Percentiles rank a stretch among this genome's conserved stretches.
Evolutionary conservation across 2,329 filamentous ascomycete genomes (phyloP).

Genomic region (Mycogone perniciosa): DNA sequence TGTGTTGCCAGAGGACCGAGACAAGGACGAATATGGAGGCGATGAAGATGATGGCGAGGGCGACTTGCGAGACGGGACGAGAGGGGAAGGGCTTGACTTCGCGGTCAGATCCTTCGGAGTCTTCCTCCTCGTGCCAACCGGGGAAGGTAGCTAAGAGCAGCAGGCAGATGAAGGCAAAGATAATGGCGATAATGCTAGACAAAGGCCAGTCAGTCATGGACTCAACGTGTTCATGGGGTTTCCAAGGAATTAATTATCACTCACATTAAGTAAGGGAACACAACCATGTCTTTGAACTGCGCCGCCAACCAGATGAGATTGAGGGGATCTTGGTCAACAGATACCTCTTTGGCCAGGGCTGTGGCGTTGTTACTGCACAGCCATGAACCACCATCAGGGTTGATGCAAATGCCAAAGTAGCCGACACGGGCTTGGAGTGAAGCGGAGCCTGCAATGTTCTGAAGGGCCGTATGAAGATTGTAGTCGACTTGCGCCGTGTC

Average conservation of each 20-base stretch:
- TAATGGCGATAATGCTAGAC: slow-evolving; percentile 84
- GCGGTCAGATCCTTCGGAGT: slow-evolving; percentile 72
- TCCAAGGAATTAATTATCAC: slow-evolving; percentile 29
- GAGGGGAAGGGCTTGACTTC: slow-evolving; percentile 94
- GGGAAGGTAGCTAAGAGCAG: slow-evolving; percentile 94
- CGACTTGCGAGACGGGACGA: slow-evolving; percentile 84
- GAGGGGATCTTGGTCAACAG: slow-evolving; percentile 86
- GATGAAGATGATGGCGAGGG: slow-evolving; percentile 85
- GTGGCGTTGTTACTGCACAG: slow-evolving; percentile 97
- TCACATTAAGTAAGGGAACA: slow-evolving; percentile 94
- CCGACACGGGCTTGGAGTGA: slow-evolving; percentile 86
- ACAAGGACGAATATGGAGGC: slow-evolving; percentile 65
- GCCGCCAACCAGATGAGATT: slow-evolving; percentile 96
- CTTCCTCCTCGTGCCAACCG: slow-evolving; percentile 90
- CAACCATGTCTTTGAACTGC: slow-evolving; percentile 97
- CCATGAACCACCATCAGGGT: slow-evolving; percentile 82
- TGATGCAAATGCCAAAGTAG: slow-evolving; percentile 97
- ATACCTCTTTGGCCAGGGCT: slow-evolving; percentile 80
- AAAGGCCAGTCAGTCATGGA: neutral
- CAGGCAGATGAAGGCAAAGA: slow-evolving; percentile 94
- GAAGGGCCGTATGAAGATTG: slow-evolving; percentile 75
- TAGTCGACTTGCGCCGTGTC: slow-evolving; percentile 87
- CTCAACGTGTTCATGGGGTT: neutral
- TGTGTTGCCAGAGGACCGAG: slow-evolving; percentile 85
- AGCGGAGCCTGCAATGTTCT: slow-evolving; percentile 82